Evolutionary conservation across 169 alveolate genomes (phyloP).

Genomic region (Eimeria praecox): DNA sequence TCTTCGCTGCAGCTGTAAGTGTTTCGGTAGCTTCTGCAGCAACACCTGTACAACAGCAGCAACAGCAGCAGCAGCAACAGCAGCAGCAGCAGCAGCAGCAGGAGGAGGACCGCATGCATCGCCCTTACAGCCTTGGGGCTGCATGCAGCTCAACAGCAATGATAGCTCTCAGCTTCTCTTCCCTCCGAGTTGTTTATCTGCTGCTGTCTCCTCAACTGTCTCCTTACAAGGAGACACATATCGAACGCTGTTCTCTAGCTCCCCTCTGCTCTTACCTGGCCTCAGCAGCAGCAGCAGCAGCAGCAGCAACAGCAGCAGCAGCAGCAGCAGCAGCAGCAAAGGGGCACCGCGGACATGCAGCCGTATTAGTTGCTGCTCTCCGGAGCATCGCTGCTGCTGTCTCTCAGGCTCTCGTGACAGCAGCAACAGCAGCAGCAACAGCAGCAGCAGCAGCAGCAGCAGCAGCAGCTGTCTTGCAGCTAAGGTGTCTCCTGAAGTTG

Average conservation of each 20-base stretch:
- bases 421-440: no score
- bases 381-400: no score
- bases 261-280: constrained; percentile 18
- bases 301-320: neutral
- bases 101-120: constrained; percentile 8
- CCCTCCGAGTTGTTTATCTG: no score
- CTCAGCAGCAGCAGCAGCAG: neutral
- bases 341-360: no score
- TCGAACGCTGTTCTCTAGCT: neutral
- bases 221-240: neutral
- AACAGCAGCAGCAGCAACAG: constrained; percentile 24
- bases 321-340: neutral
- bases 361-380: no score
- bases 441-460: no score
- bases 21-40: neutral
- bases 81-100: constrained; percentile 33
- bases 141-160: constrained; percentile 3
- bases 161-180: no score
- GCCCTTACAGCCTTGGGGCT: neutral
- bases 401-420: no score
- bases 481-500: no score
- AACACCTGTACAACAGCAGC: constrained; percentile 33
- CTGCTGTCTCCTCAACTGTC: neutral
- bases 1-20: neutral
- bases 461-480: no score